Evolutionary conservation across 768 basidiomycete species (phyloP).

Genomic region (Hygrophorus pudorinus): DNA sequence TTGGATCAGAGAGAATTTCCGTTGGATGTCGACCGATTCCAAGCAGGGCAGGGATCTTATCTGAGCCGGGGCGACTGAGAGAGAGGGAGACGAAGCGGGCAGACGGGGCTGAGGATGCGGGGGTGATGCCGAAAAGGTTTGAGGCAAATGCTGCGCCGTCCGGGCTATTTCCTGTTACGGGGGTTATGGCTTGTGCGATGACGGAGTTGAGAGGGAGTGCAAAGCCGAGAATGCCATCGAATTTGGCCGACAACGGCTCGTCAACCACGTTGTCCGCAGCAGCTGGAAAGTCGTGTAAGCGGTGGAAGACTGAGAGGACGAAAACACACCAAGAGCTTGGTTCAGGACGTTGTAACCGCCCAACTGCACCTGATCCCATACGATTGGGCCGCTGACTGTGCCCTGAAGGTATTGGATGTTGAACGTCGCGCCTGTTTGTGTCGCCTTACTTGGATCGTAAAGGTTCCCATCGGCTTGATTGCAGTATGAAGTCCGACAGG

Average conservation of each 20-base stretch:
- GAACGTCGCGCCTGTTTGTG: slow-evolving; percentile 33
- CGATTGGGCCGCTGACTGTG: slow-evolving; percentile 47
- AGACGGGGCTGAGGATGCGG: slow-evolving; percentile 38
- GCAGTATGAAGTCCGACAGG: slow-evolving; percentile 50
- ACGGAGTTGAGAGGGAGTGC: slow-evolving; percentile 66
- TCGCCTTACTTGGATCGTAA: slow-evolving; percentile 48
- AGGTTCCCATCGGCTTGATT: slow-evolving; percentile 30
- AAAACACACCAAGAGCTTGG: slow-evolving; percentile 58
- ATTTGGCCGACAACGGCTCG: slow-evolving; percentile 49
- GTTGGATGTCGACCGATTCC: slow-evolving; percentile 64
- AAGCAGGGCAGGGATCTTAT: slow-evolving; percentile 44
- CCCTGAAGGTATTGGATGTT: slow-evolving; percentile 53
- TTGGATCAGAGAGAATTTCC: slow-evolving; percentile 41
- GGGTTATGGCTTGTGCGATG: slow-evolving; percentile 42
- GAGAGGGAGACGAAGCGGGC: slow-evolving; percentile 58
- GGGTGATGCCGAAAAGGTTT: slow-evolving; percentile 64
- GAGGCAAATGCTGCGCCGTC: slow-evolving; percentile 62
- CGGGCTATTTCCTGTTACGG: slow-evolving; percentile 36
- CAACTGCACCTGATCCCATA: slow-evolving; percentile 56
- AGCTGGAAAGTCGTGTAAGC: slow-evolving; percentile 26
- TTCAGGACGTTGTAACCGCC: slow-evolving; percentile 54
- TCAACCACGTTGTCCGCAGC: slow-evolving; percentile 43
- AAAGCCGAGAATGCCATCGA: slow-evolving; percentile 65
- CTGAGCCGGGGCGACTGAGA: slow-evolving; percentile 59
- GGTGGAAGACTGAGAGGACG: not conserved